Base-by-base conservation (phyloP, 331 rosid genomes). In the Stylosanthes scabra region DNA sequence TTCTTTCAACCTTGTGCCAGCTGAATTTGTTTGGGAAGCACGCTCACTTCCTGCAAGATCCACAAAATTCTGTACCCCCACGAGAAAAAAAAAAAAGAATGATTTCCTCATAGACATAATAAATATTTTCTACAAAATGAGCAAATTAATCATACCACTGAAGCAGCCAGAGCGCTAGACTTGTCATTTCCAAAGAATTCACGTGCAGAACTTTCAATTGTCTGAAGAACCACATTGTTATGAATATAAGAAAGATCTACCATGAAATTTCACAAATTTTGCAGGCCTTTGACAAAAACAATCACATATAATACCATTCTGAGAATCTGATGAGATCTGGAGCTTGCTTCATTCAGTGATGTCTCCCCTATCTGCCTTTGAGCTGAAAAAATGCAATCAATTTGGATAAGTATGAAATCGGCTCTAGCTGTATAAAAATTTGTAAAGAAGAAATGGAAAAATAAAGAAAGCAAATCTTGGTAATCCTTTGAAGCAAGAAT, bases 31-130 rank as follows among this genome's bases (percentile, higher is more conserved):
- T 80, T 95, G 98, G 14, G 99, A 95, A 68, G 97, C 98, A 68
- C 99, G 86, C 71, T 95, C 99, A 76, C 99, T 95, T 78, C 99
- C 99, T 1, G 99, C 98, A 41, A 95, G 97, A 84, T 95, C 99
- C 6, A 95, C 84, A 85, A 95, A 95, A 84, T 92, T 92, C 99
- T 95, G 89, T 59, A 29, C 31, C 63, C 39, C 39, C 39, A 20
- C 25, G 31, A 67, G 13, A 59, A 59, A 39, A 39, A 7, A 5
- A 39, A 39, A 39, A 39, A 7, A 39, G 8, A 39, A 68, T 68
- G 16, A 63, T 71, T 72, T 58, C 39, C 50, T 68, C 54, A 57
- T 62, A 66, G 67, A 58, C 60, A 62, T 16, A 45, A 51, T 25
- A 63, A 31, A 13, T 60, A 39, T 68, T 58, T 70, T 40, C 63